These are phyloP conservation scores for Cytidiella melzeri DNA, from an alignment of 768 basidiomycete genomes.

Conservation along the genomic window DNA sequence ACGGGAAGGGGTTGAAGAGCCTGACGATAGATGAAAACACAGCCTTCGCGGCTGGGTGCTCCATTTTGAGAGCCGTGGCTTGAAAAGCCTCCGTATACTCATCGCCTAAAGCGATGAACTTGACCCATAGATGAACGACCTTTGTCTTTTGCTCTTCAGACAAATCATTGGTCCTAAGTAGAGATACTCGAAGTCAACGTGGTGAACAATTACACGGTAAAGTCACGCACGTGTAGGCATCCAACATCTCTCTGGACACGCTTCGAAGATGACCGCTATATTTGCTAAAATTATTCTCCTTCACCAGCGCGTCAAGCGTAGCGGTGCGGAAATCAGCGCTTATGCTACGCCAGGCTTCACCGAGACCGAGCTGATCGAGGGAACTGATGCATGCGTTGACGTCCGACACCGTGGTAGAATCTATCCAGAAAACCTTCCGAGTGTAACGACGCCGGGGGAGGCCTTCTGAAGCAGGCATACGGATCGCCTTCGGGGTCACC, in stretches of 20 bases:
- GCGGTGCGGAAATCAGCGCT: not conserved
- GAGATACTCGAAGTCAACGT: too few relatives aligned
- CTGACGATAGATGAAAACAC: not conserved
- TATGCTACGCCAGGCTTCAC: not conserved
- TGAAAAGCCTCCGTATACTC: not conserved
- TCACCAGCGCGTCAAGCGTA: not conserved
- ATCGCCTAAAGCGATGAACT: not conserved
- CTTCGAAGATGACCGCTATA: too few relatives aligned
- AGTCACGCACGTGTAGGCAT: too few relatives aligned
- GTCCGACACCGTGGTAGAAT: not conserved
- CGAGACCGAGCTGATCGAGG: not conserved
- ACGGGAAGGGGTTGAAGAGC: conserved; percentile 5
- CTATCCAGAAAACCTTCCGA: not conserved
- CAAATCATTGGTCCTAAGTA: not conserved
- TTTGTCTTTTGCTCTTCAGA: not conserved
- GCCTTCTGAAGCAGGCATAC: not conserved
- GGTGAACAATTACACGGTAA: too few relatives aligned
- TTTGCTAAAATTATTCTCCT: too few relatives aligned
- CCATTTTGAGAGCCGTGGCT: not conserved
- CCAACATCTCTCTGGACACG: too few relatives aligned
- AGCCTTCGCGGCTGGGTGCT: not conserved
- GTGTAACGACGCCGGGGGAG: not conserved
- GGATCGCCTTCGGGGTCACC: not conserved
- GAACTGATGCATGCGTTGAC: not conserved
- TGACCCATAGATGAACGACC: not conserved